These are phyloP conservation scores for Fusarium sp. DNA, from an alignment of 2,329 filamentous ascomycete genomes.

Conservation along the genomic window DNA sequence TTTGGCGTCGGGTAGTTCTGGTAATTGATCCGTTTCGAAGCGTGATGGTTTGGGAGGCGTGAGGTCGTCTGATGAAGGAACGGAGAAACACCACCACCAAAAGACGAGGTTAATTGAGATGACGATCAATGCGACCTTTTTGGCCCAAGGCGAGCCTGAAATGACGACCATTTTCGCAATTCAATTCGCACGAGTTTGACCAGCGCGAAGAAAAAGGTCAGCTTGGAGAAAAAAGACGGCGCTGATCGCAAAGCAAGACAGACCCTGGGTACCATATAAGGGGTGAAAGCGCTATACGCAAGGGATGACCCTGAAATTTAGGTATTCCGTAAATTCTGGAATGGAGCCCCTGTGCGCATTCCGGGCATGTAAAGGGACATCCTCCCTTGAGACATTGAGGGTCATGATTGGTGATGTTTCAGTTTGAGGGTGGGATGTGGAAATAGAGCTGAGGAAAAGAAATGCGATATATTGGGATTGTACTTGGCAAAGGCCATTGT, in stretches of 20 bases:
- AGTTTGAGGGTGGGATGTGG: neutral
- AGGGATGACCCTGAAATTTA: conserved; percentile 20
- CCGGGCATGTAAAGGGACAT: conserved; percentile 11
- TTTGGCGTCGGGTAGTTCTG: neutral
- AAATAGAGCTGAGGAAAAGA: conserved; percentile 16
- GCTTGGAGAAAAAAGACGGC: neutral
- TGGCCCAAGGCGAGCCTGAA: conserved; percentile 35
- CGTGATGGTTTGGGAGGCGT: neutral
- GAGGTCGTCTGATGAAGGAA: neutral
- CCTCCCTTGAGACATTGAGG: conserved; percentile 19
- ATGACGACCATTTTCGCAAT: conserved; percentile 23
- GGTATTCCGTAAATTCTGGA: conserved; percentile 1
- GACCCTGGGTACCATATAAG: conserved; percentile 23
- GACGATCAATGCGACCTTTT: conserved; percentile 7
- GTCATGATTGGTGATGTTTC: conserved; percentile 24
- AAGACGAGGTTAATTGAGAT: conserved; percentile 20
- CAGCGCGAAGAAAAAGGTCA: neutral
- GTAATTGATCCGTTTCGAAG: neutral
- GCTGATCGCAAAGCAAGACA: conserved; percentile 12
- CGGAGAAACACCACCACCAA: conserved; percentile 22
- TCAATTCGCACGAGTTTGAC: neutral
- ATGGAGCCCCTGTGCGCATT: conserved; percentile 37
- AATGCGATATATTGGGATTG: conserved; percentile 22
- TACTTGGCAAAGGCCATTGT: neutral
- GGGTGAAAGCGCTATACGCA: conserved; percentile 13